Evolutionary conservation across 2,329 filamentous ascomycete genomes (phyloP).

Genomic region (Cladobotryum protrusum): DNA sequence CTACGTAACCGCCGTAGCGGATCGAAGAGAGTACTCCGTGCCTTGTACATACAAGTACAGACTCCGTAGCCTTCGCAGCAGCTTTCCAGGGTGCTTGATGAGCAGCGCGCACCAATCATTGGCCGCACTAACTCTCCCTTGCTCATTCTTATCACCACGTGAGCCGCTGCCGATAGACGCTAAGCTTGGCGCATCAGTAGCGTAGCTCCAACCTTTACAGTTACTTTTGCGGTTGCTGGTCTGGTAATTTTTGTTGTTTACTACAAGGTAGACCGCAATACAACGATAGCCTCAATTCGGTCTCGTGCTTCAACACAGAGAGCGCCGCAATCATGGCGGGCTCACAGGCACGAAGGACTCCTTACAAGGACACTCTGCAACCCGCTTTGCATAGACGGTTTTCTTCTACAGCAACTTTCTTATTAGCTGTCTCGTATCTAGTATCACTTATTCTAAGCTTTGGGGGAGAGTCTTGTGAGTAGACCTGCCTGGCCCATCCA

Average conservation of each 20-base stretch:
- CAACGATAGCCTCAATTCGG: background rate
- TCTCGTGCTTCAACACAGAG: constrained; percentile 25
- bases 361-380: constrained; percentile 86
- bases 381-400: constrained; percentile 84
- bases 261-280: constrained; percentile 9
- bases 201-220: too few relatives aligned
- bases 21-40: constrained; percentile 9
- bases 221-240: constrained; percentile 20
- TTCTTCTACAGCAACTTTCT: constrained; percentile 64
- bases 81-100: too few relatives aligned
- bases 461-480: constrained; percentile 60
- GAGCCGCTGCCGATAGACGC: constrained; percentile 14
- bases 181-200: constrained; percentile 13
- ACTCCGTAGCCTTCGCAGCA: too few relatives aligned
- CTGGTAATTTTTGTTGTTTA: constrained; percentile 30
- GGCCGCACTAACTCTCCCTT: constrained; percentile 8
- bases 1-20: constrained; percentile 24
- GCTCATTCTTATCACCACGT: constrained; percentile 23
- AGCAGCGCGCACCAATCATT: constrained; percentile 12
- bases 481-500: background rate
- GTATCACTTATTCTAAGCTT: constrained; percentile 64
- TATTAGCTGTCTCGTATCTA: constrained; percentile 65
- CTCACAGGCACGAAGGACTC: constrained; percentile 48
- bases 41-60: background rate
- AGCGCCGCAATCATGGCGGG: constrained; percentile 46